Conservation (phyloP, 2,329 filamentous ascomycete species). For the Neopestalotiopsis clavispora region DNA sequence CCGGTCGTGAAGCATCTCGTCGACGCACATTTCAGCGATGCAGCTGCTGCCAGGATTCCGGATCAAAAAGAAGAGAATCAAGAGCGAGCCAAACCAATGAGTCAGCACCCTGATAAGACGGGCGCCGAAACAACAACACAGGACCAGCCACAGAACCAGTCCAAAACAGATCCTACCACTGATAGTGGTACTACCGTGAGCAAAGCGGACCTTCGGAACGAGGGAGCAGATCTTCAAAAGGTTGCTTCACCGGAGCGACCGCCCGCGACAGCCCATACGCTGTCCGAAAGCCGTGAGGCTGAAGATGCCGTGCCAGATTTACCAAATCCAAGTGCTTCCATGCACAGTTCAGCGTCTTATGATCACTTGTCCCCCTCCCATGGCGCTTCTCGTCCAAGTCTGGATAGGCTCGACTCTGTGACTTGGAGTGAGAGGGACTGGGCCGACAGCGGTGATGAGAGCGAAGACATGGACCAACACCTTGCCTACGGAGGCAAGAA, state of each 20-base stretch:
- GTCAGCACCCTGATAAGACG: constrained; percentile 61
- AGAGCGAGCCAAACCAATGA: constrained; percentile 70
- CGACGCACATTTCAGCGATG: constrained; percentile 90
- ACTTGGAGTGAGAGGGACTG: constrained; percentile 72
- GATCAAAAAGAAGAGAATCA: constrained; percentile 70
- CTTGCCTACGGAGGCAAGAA: constrained; percentile 26
- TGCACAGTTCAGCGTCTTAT: constrained; percentile 17
- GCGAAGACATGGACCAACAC: constrained; percentile 40
- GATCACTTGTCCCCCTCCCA: constrained; percentile 12
- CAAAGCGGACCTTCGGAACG: neutral
- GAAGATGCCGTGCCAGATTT: constrained; percentile 53
- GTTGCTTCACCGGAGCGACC: constrained; percentile 1
- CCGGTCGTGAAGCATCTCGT: constrained; percentile 94
- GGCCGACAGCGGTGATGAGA: constrained; percentile 57
- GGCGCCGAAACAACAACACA: constrained; percentile 66
- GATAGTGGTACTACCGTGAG: neutral
- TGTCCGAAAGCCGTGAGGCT: constrained; percentile 41
- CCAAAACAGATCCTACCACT: neutral
- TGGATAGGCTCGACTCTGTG: constrained; percentile 55
- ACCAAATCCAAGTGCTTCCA: constrained; percentile 32
- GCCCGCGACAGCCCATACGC: neutral
- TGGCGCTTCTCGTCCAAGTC: constrained; percentile 31
- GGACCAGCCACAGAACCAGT: constrained; percentile 32
- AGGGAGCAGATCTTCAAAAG: neutral
- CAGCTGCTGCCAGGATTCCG: constrained; percentile 64